These are phyloP conservation scores for Albophoma yamanashiensis DNA, from an alignment of 2,329 filamentous ascomycete species.

Conservation along the genomic window DNA sequence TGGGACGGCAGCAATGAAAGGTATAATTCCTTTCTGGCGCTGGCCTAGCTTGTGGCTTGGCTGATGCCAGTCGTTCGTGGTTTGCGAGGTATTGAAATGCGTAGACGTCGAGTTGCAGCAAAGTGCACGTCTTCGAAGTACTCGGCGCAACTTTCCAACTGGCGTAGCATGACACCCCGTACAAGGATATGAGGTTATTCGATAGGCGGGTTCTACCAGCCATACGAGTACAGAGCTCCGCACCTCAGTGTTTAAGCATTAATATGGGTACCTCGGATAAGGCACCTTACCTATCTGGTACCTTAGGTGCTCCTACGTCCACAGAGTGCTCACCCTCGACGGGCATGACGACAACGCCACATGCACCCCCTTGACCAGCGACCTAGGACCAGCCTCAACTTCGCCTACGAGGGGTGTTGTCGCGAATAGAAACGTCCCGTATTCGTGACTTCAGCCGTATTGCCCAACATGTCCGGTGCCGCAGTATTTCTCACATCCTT, in stretches of 20 bases:
- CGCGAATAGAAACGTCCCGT: not conserved
- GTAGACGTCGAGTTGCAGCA: not conserved
- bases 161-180: not conserved
- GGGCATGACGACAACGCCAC: not conserved
- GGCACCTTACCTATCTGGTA: not conserved
- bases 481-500: constrained; percentile 9
- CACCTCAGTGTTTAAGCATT: not conserved
- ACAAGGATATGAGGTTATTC: not conserved
- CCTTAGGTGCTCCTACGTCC: no score
- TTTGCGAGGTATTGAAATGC: not conserved
- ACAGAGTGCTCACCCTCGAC: not conserved
- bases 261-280: not conserved
- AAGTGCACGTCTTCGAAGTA: not conserved
- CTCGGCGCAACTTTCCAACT: not conserved
- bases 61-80: not conserved
- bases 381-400: not conserved
- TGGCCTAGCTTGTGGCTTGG: not conserved
- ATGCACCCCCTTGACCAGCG: not conserved
- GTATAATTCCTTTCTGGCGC: not conserved
- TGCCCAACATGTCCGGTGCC: constrained; percentile 20
- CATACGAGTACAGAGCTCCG: not conserved
- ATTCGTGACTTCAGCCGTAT: not conserved
- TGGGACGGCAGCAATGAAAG: not conserved
- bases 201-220: not conserved
- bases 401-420: not conserved